A percentile compares a stretch with the other conserved stretches of the same genome.
Evolutionary conservation across 495 filamentous ascomycete species (phyloP).

Genomic region (Penicillium soppii): DNA sequence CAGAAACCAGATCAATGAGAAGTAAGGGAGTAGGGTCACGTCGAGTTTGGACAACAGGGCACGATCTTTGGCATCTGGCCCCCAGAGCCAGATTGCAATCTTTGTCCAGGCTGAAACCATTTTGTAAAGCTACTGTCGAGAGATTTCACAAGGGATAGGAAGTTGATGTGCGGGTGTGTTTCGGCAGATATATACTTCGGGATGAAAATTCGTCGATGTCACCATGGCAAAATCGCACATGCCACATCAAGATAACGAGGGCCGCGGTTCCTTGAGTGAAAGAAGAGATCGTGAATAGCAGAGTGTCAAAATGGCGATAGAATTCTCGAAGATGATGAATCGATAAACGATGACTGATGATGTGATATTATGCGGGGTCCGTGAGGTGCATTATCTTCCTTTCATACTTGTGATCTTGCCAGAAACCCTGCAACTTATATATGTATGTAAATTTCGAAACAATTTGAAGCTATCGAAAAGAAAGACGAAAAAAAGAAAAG

Average conservation of each 20-base stretch:
- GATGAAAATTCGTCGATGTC: too few relatives aligned
- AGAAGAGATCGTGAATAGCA: background rate
- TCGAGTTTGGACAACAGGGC: constrained; percentile 30
- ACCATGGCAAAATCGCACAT: too few relatives aligned
- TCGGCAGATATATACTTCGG: too few relatives aligned
- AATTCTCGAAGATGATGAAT: background rate
- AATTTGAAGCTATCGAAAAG: too few relatives aligned
- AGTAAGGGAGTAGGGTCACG: constrained; percentile 33
- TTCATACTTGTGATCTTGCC: too few relatives aligned
- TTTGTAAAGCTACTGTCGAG: background rate
- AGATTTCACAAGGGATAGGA: too few relatives aligned
- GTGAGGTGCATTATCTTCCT: background rate
- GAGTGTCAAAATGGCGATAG: background rate
- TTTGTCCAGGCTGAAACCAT: constrained; percentile 14
- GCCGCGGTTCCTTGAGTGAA: too few relatives aligned
- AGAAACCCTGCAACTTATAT: too few relatives aligned
- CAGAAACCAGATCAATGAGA: constrained; percentile 37
- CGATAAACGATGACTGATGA: background rate
- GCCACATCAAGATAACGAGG: too few relatives aligned
- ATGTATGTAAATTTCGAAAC: too few relatives aligned
- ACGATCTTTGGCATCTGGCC: constrained; percentile 25
- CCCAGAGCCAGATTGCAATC: constrained; percentile 31
- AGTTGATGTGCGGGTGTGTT: too few relatives aligned
- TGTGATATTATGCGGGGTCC: background rate
- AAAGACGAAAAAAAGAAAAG: too few relatives aligned